Conservation (phyloP, 2,329 filamentous ascomycete species). For the Alternaria ethzedia region DNA sequence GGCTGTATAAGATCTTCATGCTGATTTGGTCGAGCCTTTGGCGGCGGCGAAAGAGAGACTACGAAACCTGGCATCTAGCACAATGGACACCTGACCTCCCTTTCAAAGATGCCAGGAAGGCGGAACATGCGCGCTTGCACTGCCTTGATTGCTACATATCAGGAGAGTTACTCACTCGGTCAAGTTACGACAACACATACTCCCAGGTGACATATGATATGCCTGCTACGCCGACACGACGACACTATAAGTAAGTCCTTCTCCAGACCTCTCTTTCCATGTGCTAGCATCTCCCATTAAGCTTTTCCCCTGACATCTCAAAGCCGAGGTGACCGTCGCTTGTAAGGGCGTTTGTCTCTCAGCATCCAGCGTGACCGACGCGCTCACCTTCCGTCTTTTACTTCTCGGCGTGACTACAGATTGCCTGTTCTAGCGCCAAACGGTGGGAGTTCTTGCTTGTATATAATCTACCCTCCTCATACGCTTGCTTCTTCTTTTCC, state of each 20-base stretch:
- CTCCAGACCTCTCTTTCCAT: too few species aligned
- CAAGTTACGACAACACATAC: neutral
- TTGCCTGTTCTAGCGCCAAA: neutral
- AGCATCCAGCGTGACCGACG: neutral
- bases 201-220: neutral
- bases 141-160: neutral
- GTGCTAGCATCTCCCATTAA: neutral
- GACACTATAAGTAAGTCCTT: neutral
- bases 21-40: neutral
- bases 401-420: neutral
- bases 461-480: neutral
- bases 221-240: neutral
- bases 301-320: neutral
- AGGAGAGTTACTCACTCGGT: neutral
- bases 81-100: neutral
- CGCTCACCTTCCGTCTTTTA: neutral
- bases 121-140: neutral
- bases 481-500: neutral
- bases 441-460: neutral
- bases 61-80: neutral
- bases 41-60: neutral
- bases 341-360: neutral
- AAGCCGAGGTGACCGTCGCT: neutral
- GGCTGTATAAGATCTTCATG: neutral
- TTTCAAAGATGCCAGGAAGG: neutral